Percentiles rank a stretch among this genome's conserved stretches.
Conservation (phyloP, 2,329 filamentous ascomycete species). For the Calonectria pseudoturangicola region DNA sequence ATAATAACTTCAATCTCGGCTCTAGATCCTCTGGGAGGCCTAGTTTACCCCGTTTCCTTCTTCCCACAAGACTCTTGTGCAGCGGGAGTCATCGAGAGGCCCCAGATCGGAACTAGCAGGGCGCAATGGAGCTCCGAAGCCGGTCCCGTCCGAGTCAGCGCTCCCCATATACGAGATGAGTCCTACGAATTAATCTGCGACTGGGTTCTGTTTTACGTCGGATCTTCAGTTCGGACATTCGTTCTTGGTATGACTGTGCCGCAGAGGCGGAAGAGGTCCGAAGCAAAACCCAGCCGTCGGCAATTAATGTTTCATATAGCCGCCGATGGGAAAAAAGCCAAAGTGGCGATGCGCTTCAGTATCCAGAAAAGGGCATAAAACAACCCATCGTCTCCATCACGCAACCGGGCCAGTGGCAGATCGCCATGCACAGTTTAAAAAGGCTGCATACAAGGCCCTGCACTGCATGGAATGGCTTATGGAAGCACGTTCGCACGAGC, state of each 20-base stretch:
- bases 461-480: constrained; percentile 37
- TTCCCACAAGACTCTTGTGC: neutral
- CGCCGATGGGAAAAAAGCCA: neutral
- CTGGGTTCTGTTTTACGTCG: constrained; percentile 1
- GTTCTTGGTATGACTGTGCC: neutral
- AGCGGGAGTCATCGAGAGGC: constrained; percentile 13
- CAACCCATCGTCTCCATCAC: constrained; percentile 1
- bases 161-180: constrained; percentile 10
- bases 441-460: constrained; percentile 31
- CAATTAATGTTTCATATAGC: neutral
- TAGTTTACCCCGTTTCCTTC: neutral
- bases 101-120: constrained; percentile 28
- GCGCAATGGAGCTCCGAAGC: constrained; percentile 2
- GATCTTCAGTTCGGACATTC: neutral
- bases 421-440: constrained; percentile 4
- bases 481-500: constrained; percentile 30
- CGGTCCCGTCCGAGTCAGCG: constrained; percentile 28
- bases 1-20: too few relatives aligned
- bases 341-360: neutral
- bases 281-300: neutral
- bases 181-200: constrained; percentile 12
- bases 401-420: neutral
- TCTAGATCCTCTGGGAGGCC: neutral
- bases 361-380: neutral
- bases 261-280: neutral